These are phyloP conservation scores for Epichloe sp. DNA, from an alignment of 2,329 filamentous ascomycete genomes.

Conservation along the genomic window DNA sequence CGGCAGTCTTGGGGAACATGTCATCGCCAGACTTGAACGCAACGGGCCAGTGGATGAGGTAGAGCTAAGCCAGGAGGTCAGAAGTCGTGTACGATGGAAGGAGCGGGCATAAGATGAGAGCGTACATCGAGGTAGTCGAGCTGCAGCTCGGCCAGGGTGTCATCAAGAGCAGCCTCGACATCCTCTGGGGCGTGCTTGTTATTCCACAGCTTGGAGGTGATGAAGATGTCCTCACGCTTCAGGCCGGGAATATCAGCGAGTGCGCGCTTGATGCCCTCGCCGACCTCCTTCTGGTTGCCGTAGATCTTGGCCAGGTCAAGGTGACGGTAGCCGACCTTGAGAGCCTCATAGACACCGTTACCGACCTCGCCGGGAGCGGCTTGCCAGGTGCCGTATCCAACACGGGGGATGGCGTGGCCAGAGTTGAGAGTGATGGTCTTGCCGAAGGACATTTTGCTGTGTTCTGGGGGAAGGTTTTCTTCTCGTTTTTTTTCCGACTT, in stretches of 20 bases:
- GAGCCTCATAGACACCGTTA: constrained; percentile 49
- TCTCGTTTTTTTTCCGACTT: neutral
- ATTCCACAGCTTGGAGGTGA: constrained; percentile 55
- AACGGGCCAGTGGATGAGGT: constrained; percentile 52
- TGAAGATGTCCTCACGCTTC: constrained; percentile 42
- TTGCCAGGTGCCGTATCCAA: constrained; percentile 55
- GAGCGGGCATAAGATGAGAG: neutral
- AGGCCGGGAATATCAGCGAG: constrained; percentile 34
- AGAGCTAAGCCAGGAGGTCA: constrained; percentile 26
- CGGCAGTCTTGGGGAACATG: constrained; percentile 31
- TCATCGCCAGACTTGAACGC: constrained; percentile 26
- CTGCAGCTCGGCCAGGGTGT: constrained; percentile 40
- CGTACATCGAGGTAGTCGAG: constrained; percentile 42
- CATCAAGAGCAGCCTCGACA: constrained; percentile 41
- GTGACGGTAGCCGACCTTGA: constrained; percentile 51
- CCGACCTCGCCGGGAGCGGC: constrained; percentile 51
- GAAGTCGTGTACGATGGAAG: neutral
- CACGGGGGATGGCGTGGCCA: constrained; percentile 52
- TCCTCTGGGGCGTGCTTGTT: constrained; percentile 48
- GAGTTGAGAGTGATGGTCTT: constrained; percentile 46
- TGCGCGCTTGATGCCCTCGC: constrained; percentile 37
- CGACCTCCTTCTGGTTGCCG: constrained; percentile 50
- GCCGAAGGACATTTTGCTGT: constrained; percentile 38
- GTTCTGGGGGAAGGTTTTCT: neutral
- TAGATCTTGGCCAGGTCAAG: constrained; percentile 44